Evolutionary conservation across 768 basidiomycete genomes (phyloP).

Genomic region (Lactarius akahatsu): DNA sequence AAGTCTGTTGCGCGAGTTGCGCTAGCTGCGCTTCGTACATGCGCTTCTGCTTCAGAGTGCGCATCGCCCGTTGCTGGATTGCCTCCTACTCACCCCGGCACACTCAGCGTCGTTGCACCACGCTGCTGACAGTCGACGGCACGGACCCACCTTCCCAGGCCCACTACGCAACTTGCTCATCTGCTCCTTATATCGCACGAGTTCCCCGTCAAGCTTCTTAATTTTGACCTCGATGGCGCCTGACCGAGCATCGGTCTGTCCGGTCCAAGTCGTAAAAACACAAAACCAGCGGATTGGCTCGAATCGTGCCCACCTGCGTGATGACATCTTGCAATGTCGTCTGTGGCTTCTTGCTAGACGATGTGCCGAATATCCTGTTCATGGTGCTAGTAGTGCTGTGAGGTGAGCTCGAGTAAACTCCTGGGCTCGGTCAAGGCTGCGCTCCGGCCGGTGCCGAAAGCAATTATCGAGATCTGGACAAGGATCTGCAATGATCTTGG

Average conservation of each 20-base stretch:
- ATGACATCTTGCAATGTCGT: conserved; percentile 92
- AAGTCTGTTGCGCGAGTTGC: conserved; percentile 91
- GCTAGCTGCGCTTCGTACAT: conserved; percentile 93
- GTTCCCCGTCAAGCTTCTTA: conserved; percentile 93
- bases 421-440: neutral
- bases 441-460: neutral
- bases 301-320: conserved; percentile 55
- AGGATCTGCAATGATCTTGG: neutral
- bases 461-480: too few relatives aligned
- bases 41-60: conserved; percentile 91
- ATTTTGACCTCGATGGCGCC: conserved; percentile 94
- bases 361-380: conserved; percentile 84
- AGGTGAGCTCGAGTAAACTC: neutral
- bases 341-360: conserved; percentile 78
- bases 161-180: conserved; percentile 92
- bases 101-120: neutral
- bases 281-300: neutral
- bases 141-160: conserved; percentile 79
- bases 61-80: conserved; percentile 90
- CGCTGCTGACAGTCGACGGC: neutral
- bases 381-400: conserved; percentile 41
- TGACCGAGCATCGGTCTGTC: conserved; percentile 82
- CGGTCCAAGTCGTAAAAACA: conserved; percentile 11
- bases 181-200: conserved; percentile 90
- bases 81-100: conserved; percentile 57